Percentiles rank a stretch among this genome's conserved stretches.
Conservation (phyloP, 2,329 filamentous ascomycete species). For the Colletotrichum shisoi region DNA sequence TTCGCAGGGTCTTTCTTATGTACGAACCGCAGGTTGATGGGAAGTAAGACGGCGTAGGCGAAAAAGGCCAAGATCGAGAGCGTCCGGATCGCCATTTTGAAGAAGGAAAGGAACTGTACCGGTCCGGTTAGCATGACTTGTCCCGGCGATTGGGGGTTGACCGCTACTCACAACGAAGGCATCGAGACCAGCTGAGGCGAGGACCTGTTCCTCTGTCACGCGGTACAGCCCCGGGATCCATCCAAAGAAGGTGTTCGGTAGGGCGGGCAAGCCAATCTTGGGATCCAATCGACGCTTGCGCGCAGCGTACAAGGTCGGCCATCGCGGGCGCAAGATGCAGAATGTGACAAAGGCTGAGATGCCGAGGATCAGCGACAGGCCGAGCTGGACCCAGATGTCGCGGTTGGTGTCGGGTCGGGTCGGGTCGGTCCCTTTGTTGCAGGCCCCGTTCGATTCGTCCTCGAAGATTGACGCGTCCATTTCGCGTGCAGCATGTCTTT, state of each 20-base stretch:
- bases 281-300: slow-evolving; percentile 77
- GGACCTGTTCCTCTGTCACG: slow-evolving; percentile 87
- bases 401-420: slow-evolving; percentile 42
- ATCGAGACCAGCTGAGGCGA: slow-evolving; percentile 90
- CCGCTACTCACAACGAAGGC: slow-evolving; percentile 78
- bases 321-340: slow-evolving; percentile 85
- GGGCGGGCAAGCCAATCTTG: slow-evolving; percentile 70
- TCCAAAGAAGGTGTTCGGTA: slow-evolving; percentile 86
- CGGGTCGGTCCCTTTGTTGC: slow-evolving; percentile 42
- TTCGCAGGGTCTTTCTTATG: slow-evolving; percentile 26
- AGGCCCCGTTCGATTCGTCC: slow-evolving; percentile 39
- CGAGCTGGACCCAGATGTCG: slow-evolving; percentile 69
- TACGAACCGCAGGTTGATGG: slow-evolving; percentile 78
- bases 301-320: slow-evolving; percentile 89
- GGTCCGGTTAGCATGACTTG: slow-evolving; percentile 1
- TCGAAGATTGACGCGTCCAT: slow-evolving; percentile 33
- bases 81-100: slow-evolving; percentile 91
- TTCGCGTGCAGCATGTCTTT: slow-evolving; percentile 21
- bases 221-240: slow-evolving; percentile 89
- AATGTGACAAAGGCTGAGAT: slow-evolving; percentile 76
- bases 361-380: slow-evolving; percentile 75
- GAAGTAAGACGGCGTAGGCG: slow-evolving; percentile 79
- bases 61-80: slow-evolving; percentile 83
- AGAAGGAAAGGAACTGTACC: slow-evolving; percentile 81
- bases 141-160: fast-evolving